Conservation (phyloP, 306 rosid genomes). For the Luffa acutangula region DNA sequence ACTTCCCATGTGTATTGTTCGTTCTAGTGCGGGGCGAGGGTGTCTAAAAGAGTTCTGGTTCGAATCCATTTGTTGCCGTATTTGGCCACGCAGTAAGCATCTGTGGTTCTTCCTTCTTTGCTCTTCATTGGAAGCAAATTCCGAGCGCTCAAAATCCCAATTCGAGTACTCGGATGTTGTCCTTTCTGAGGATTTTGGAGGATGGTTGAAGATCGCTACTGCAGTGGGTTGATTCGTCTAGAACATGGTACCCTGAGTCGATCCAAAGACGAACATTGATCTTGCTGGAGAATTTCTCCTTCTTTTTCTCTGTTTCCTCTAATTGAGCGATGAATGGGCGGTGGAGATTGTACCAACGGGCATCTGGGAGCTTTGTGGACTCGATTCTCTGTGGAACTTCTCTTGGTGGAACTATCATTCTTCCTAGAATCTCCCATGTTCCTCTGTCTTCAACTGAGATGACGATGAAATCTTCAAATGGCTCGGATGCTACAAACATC, state of each 20-base stretch:
- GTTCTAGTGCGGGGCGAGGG: conserved; percentile 72
- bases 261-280: conserved; percentile 58
- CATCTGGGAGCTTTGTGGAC: conserved; percentile 46
- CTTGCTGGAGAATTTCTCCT: conserved; percentile 88
- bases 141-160: conserved; percentile 79
- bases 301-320: conserved; percentile 50
- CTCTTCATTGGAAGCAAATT: conserved; percentile 80
- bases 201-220: conserved; percentile 96
- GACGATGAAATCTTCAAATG: conserved; percentile 57
- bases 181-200: conserved; percentile 47
- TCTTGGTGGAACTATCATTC: conserved; percentile 40
- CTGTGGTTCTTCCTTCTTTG: conserved; percentile 55
- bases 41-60: conserved; percentile 72
- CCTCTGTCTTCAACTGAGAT: conserved; percentile 56
- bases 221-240: conserved; percentile 82
- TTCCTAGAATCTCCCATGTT: conserved; percentile 54
- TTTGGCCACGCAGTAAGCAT: conserved; percentile 91
- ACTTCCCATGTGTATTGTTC: conserved; percentile 99
- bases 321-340: conserved; percentile 28
- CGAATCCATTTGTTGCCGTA: conserved; percentile 95
- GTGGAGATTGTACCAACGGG: conserved; percentile 68
- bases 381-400: conserved; percentile 38
- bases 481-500: conserved; percentile 84
- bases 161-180: conserved; percentile 69
- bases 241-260: conserved; percentile 82